A percentile compares a stretch with the other conserved stretches of the same genome.
These are phyloP conservation scores for Fusarium duplospermum DNA, from an alignment of 2,329 filamentous ascomycete species.

Conservation along the genomic window DNA sequence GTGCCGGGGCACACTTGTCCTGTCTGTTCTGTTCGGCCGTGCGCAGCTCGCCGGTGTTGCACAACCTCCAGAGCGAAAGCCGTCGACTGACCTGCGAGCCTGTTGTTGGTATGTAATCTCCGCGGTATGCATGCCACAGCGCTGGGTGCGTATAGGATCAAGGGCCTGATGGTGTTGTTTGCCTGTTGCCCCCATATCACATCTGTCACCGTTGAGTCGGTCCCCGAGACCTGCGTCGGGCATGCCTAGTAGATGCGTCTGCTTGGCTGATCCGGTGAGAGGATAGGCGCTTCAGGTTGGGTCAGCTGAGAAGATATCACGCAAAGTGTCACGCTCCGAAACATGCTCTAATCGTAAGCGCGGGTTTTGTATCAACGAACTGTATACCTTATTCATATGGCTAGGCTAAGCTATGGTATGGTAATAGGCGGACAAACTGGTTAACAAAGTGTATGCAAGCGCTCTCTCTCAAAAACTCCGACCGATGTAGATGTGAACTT, in stretches of 20 bases:
- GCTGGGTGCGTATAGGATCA: neutral
- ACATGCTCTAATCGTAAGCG: neutral
- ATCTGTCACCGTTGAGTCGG: constrained; percentile 25
- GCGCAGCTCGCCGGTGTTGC: constrained; percentile 21
- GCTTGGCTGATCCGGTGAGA: constrained; percentile 25
- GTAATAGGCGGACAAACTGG: constrained; percentile 8
- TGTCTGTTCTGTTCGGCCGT: constrained; percentile 2
- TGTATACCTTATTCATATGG: constrained; percentile 15
- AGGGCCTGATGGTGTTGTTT: neutral
- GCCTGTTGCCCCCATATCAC: constrained; percentile 2
- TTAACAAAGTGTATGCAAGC: constrained; percentile 24
- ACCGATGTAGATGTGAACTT: constrained; percentile 18
- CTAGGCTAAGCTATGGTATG: constrained; percentile 7
- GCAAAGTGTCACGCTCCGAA: constrained; percentile 2
- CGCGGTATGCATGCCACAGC: neutral
- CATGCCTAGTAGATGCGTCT: constrained; percentile 10
- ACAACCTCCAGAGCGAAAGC: constrained; percentile 7
- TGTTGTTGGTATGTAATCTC: constrained; percentile 22
- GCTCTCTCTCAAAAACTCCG: constrained; percentile 32
- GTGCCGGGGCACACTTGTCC: constrained; percentile 18
- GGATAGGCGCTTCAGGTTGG: constrained; percentile 1
- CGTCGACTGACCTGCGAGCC: constrained; percentile 4
- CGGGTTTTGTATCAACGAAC: neutral
- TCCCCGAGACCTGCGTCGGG: constrained; percentile 30
- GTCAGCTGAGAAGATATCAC: constrained; percentile 14